These are phyloP conservation scores for Phytophthora lateralis DNA, from an alignment of 352 stramenopile species.

Conservation along the genomic window DNA sequence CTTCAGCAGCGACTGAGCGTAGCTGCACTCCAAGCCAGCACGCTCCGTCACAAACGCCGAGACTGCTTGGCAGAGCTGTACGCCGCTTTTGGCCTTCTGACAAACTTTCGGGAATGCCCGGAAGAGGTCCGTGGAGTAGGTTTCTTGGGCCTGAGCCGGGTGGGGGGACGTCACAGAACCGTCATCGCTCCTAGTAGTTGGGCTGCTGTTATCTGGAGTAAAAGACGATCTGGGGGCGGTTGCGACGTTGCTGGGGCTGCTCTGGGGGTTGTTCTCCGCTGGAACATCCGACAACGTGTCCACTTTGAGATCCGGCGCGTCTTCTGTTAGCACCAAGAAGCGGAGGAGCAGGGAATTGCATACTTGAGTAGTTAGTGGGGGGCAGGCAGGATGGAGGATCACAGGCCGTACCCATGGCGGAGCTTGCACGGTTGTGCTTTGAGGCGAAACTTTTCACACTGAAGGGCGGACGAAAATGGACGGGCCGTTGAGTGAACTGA, in stretches of 20 bases:
- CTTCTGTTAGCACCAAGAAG: constrained; percentile 8
- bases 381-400: not conserved
- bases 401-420: constrained; percentile 24
- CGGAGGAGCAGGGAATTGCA: constrained; percentile 1
- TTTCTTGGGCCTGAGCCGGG: constrained; percentile 15
- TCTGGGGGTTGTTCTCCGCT: constrained; percentile 3
- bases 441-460: constrained; percentile 6
- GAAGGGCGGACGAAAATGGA: constrained; percentile 29
- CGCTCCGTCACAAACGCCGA: constrained; percentile 67
- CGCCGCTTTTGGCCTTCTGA: constrained; percentile 76
- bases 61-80: constrained; percentile 77
- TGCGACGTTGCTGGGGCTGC: constrained; percentile 10
- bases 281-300: constrained; percentile 16
- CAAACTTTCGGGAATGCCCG: constrained; percentile 71
- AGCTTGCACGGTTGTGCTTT: not conserved
- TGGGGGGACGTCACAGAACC: constrained; percentile 11
- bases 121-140: constrained; percentile 79
- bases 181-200: constrained; percentile 9
- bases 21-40: constrained; percentile 58
- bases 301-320: constrained; percentile 10
- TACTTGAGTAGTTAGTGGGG: constrained; percentile 3
- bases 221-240: not conserved
- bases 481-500: not conserved
- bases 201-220: constrained; percentile 13
- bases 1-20: constrained; percentile 64